These are phyloP conservation scores for Ceratocystis lukuohia DNA, from an alignment of 2,329 filamentous ascomycete species.

Conservation along the genomic window DNA sequence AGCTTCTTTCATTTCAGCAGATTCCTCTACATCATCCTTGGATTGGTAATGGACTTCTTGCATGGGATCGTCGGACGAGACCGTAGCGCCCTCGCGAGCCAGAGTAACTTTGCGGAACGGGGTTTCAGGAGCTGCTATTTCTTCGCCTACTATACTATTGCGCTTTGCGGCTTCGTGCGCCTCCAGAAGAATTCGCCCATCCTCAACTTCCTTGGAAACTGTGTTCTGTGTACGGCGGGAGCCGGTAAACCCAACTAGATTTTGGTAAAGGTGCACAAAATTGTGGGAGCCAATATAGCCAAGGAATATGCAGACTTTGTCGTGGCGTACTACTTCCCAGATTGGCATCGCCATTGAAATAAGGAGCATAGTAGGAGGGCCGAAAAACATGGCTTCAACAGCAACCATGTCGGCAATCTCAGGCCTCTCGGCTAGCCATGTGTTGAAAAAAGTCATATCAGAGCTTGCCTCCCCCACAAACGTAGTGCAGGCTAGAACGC, in stretches of 20 bases:
- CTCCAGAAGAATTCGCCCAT: slow-evolving; percentile 43
- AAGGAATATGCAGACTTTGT: slow-evolving; percentile 53
- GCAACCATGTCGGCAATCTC: slow-evolving; percentile 43
- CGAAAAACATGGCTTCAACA: slow-evolving; percentile 55
- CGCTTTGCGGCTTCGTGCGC: slow-evolving; percentile 33
- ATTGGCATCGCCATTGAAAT: slow-evolving; percentile 52
- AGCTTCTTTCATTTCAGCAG: slow-evolving; percentile 56
- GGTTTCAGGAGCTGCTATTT: slow-evolving; percentile 11
- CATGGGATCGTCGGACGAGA: slow-evolving; percentile 11
- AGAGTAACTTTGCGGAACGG: slow-evolving; percentile 5
- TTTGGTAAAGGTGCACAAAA: slow-evolving; percentile 50
- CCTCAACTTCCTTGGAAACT: slow-evolving; percentile 41
- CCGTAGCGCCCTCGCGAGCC: slow-evolving; percentile 8
- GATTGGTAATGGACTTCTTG: slow-evolving; percentile 14
- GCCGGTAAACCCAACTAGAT: slow-evolving; percentile 33
- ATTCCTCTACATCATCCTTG: slow-evolving; percentile 39
- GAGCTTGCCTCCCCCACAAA: slow-evolving; percentile 52
- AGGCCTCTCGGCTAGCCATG: slow-evolving; percentile 50
- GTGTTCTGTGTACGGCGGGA: slow-evolving; percentile 22
- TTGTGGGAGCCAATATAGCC: slow-evolving; percentile 55
- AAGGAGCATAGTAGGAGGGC: slow-evolving; percentile 51
- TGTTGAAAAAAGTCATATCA: slow-evolving; percentile 52
- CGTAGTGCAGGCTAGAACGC: slow-evolving; percentile 53
- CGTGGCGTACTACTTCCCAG: slow-evolving; percentile 51
- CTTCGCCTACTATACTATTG: slow-evolving; percentile 14